Conservation (phyloP, 2,329 filamentous ascomycete genomes). For the Exophiala bonariae region DNA sequence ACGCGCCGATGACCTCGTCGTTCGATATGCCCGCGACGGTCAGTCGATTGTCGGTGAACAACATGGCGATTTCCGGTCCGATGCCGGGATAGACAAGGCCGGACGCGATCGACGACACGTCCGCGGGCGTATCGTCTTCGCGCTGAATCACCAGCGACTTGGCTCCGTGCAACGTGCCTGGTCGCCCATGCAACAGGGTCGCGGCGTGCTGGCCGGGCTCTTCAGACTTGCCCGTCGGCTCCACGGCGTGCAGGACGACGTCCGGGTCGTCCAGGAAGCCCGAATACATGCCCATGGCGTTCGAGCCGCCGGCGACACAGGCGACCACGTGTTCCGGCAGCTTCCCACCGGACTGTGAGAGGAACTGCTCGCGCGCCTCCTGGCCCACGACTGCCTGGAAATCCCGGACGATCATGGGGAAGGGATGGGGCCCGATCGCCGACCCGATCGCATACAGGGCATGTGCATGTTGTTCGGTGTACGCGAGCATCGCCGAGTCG, state of each 20-base stretch:
- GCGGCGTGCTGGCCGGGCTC: slow-evolving; percentile 19
- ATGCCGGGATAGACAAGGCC: slow-evolving; percentile 31
- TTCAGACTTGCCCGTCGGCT: slow-evolving; percentile 17
- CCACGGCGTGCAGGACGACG: slow-evolving; percentile 21
- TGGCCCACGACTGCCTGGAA: slow-evolving; percentile 86
- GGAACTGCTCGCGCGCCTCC: slow-evolving; percentile 48
- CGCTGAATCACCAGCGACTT: slow-evolving; percentile 22
- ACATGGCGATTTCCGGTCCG: slow-evolving; percentile 28
- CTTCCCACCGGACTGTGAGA: slow-evolving; percentile 14
- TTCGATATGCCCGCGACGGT: slow-evolving; percentile 21
- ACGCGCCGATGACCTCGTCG: slow-evolving; percentile 26
- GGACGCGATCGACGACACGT: slow-evolving; percentile 27
- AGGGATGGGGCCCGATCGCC: slow-evolving; percentile 86
- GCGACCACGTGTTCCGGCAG: slow-evolving; percentile 28
- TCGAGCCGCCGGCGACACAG: slow-evolving; percentile 26
- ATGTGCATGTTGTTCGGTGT: slow-evolving; percentile 78
- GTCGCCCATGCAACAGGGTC: slow-evolving; percentile 11
- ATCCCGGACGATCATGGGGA: slow-evolving; percentile 85
- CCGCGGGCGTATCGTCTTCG: slow-evolving; percentile 7
- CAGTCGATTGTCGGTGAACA: slow-evolving; percentile 22
- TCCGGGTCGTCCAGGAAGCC: slow-evolving; percentile 16
- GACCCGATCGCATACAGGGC: slow-evolving; percentile 92
- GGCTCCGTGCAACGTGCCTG: slow-evolving; percentile 23
- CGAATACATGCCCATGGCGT: slow-evolving; percentile 23
- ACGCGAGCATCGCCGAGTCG: slow-evolving; percentile 81